Base-by-base conservation (phyloP, 768 basidiomycete genomes). In the Suillus plorans region DNA sequence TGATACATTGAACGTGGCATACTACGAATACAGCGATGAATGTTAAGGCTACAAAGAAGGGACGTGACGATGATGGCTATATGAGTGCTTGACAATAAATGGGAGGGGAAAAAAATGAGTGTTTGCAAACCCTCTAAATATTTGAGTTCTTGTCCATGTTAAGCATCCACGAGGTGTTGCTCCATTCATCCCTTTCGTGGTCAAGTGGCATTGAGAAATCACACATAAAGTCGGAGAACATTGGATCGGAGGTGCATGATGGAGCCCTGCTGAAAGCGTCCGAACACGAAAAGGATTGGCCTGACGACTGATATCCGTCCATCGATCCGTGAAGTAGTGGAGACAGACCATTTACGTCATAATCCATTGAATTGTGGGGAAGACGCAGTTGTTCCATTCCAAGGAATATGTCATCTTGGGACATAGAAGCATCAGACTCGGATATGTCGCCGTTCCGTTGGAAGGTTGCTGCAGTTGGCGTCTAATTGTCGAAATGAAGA, bases 391-490 rank as follows among this genome's bases (percentile, higher is more conserved):
- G 63, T 37, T 63, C 61, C 1, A 68, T 41, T 50, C 34, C 36
- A 37, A 62, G 37, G 34, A 28, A 58, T 37, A 65, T 12, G n/a
- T 22, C 31, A 39, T 52, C 25, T 41, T 58, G 45, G 28, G 36
- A 42, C 60, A 63, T 45, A 36, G 16, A 25, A 49, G 50, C 41
- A 16, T 62, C 36, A 16, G 42, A 37, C 37, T 18, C n/a, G 4
- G 36, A 58, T 60, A 60, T 60, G 34, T 37, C 22, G 28, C 63
- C 14, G 49, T 36, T 47, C 36, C 60, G 45, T 22, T 62, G 60
- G 42, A 78, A 71, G 53, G 63, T 71, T 31, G 69, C 55, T 39
- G 65, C 64, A 53, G 70, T 71, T 2, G 76, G 72, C 13, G 72
- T 69, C 79, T 81, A 65, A 22, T 62, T 63, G 31, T 20, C 20